phyloP scores from a whole-genome alignment of 2,329 filamentous ascomycete species.

The Nigrograna mackinnonii region DNA sequence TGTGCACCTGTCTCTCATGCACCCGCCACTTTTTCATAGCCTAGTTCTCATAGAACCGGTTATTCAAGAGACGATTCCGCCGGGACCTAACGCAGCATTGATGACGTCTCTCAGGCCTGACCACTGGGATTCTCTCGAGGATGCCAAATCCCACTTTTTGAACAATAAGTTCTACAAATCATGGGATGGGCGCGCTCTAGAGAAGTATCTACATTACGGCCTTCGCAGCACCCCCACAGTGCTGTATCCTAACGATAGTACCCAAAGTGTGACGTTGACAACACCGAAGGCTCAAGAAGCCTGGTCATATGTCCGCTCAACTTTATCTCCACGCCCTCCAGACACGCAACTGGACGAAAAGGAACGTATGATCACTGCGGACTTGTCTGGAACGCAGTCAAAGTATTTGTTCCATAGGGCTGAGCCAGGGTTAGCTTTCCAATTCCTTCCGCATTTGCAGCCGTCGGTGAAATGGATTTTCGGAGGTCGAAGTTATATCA shows the following conservation, averaged over 20 bases:
- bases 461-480: constrained; percentile 8
- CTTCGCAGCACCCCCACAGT: constrained; percentile 5
- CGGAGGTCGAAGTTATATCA: constrained; percentile 8
- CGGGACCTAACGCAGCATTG: constrained; percentile 18
- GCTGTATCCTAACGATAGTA: not conserved
- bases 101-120: constrained; percentile 11
- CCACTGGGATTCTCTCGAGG: constrained; percentile 13
- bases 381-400: not conserved
- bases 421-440: not conserved
- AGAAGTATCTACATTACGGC: constrained; percentile 11
- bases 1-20: constrained; percentile 16
- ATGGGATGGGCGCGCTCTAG: constrained; percentile 12
- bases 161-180: constrained; percentile 15
- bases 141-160: constrained; percentile 12
- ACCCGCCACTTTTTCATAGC: constrained; percentile 19
- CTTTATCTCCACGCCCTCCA: constrained; percentile 7
- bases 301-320: constrained; percentile 18
- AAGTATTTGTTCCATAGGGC: not conserved
- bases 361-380: not conserved
- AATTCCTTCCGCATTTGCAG: constrained; percentile 3
- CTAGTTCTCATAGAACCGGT: constrained; percentile 19
- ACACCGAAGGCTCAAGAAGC: constrained; percentile 23
- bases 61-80: constrained; percentile 11
- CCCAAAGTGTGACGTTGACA: constrained; percentile 9
- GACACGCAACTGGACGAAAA: constrained; percentile 3